A percentile compares a stretch with the other conserved stretches of the same genome.
phyloP scores from a whole-genome alignment of 2,329 filamentous ascomycete species.

The Aspergillus ruber region DNA sequence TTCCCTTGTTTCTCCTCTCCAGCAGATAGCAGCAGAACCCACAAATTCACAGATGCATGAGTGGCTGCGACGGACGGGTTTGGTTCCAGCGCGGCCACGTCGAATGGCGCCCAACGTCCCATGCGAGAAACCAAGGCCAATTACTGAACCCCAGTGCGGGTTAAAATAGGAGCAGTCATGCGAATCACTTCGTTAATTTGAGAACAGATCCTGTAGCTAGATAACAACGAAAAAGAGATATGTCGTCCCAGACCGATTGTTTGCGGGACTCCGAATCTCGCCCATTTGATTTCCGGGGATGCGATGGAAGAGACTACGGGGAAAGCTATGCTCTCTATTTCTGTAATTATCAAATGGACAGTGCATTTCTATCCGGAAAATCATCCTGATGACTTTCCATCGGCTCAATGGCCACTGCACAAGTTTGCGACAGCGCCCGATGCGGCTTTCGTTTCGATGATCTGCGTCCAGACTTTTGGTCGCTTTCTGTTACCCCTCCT shows the following conservation, averaged over 20 bases:
- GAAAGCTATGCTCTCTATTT: no score
- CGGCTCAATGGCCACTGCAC: neutral
- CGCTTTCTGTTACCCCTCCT: conserved; percentile 14
- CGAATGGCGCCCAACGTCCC: conserved; percentile 18
- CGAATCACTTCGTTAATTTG: neutral
- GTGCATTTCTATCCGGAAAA: neutral
- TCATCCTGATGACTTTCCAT: neutral
- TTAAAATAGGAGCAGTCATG: neutral
- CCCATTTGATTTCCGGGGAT: no score
- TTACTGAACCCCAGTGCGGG: neutral
- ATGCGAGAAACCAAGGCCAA: neutral
- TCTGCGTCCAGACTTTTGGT: conserved; percentile 19
- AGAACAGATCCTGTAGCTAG: neutral
- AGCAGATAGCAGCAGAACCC: conserved; percentile 1
- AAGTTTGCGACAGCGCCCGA: conserved; percentile 16
- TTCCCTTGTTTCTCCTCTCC: neutral
- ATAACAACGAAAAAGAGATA: no score
- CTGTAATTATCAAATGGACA: neutral
- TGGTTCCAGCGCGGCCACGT: conserved; percentile 26
- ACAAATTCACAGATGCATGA: conserved; percentile 11
- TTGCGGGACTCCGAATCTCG: no score
- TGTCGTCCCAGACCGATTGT: no score
- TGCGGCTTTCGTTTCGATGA: conserved; percentile 19
- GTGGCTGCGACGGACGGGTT: conserved; percentile 9
- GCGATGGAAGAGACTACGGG: no score